phyloP scores from a whole-genome alignment of 2,329 filamentous ascomycete species.

The Chalaropsis ovoidea region DNA sequence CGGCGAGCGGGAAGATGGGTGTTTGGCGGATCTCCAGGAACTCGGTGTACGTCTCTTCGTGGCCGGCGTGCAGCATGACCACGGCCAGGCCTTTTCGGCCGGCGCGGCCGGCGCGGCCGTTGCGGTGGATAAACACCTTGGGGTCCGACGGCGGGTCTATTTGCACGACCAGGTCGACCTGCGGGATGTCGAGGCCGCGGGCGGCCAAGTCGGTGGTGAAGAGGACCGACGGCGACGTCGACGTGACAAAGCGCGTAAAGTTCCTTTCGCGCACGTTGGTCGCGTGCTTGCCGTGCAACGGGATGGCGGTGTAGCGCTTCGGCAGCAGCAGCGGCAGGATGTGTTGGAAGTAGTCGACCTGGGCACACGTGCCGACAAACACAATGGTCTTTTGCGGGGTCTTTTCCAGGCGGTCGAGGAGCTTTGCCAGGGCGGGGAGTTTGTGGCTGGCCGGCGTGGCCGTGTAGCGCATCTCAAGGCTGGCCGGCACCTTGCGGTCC shows the following conservation, averaged over 20 bases:
- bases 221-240: slow-evolving; percentile 66
- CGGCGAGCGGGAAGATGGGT: slow-evolving; percentile 56
- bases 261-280: slow-evolving; percentile 82
- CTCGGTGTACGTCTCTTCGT: slow-evolving; percentile 80
- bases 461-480: slow-evolving; percentile 83
- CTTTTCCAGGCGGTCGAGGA: slow-evolving; percentile 60
- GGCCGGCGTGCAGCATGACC: slow-evolving; percentile 71
- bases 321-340: slow-evolving; percentile 66
- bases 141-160: slow-evolving; percentile 43
- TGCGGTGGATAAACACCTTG: slow-evolving; percentile 89
- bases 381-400: slow-evolving; percentile 76
- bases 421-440: slow-evolving; percentile 58
- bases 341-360: slow-evolving; percentile 87
- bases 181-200: slow-evolving; percentile 80
- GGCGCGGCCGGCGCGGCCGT: slow-evolving; percentile 81
- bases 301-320: slow-evolving; percentile 56
- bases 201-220: slow-evolving; percentile 89
- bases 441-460: slow-evolving; percentile 68
- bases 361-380: slow-evolving; percentile 87
- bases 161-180: slow-evolving; percentile 84
- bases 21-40: slow-evolving; percentile 84
- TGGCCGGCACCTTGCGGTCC: slow-evolving; percentile 81
- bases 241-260: slow-evolving; percentile 67
- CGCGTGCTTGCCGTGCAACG: slow-evolving; percentile 85
- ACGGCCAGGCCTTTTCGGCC: slow-evolving; percentile 76